phyloP scores from a whole-genome alignment of 768 basidiomycete genomes.

The Pleurotus tuoliensis region DNA sequence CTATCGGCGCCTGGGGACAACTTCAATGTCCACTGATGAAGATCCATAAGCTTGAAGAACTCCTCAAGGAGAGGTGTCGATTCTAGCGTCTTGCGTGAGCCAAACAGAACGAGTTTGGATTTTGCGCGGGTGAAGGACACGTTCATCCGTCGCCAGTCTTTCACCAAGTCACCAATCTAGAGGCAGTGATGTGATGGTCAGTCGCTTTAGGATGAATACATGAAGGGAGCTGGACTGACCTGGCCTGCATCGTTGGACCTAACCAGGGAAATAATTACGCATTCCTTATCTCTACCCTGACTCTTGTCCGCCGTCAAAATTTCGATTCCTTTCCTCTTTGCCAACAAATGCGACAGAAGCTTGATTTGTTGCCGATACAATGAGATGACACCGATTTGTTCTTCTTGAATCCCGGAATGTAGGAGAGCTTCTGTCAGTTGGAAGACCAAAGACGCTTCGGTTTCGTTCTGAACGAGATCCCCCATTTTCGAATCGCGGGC shows the following conservation, averaged over 20 bases:
- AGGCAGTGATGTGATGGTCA: background rate
- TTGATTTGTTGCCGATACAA: conserved; percentile 96
- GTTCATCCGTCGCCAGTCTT: conserved; percentile 96
- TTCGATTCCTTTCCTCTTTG: conserved; percentile 58
- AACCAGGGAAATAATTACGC: conserved; percentile 90
- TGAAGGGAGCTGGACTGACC: conserved; percentile 42
- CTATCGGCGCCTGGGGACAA: conserved; percentile 53
- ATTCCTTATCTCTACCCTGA: conserved; percentile 95
- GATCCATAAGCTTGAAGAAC: conserved; percentile 78
- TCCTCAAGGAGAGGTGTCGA: conserved; percentile 56
- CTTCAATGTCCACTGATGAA: conserved; percentile 62
- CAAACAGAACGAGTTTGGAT: conserved; percentile 87
- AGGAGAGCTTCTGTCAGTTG: conserved; percentile 70
- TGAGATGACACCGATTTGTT: conserved; percentile 85
- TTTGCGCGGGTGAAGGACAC: conserved; percentile 94
- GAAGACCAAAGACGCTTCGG: conserved; percentile 66
- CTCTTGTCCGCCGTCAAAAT: conserved; percentile 90
- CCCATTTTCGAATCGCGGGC: conserved; percentile 80
- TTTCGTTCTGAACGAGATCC: conserved; percentile 85
- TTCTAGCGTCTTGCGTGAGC: conserved; percentile 76
- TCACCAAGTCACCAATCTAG: conserved; percentile 88
- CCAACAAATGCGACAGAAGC: conserved; percentile 66
- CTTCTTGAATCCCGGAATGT: conserved; percentile 55
- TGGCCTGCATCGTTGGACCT: conserved; percentile 75
- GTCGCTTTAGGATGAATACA: no score